A percentile compares a stretch with the other conserved stretches of the same genome.
Evolutionary conservation across 768 basidiomycete genomes (phyloP).

Genomic region (Tylopilus rubrobrunneus): DNA sequence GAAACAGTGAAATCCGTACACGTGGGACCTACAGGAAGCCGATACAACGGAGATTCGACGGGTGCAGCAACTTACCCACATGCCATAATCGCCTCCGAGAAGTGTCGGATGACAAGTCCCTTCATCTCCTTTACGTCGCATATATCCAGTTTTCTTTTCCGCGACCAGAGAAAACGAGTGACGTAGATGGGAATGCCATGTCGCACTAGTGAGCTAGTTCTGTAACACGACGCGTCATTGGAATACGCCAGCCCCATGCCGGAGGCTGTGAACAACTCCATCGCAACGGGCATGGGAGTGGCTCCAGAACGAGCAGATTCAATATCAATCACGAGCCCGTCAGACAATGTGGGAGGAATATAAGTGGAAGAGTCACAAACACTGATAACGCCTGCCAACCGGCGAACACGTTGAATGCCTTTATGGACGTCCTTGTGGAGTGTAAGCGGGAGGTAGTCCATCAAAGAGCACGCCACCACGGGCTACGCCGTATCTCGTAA

Average conservation of each 20-base stretch:
- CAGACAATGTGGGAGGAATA: no score
- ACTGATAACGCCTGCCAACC: constrained; percentile 17
- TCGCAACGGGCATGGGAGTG: constrained; percentile 30
- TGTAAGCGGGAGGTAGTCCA: constrained; percentile 30
- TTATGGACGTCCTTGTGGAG: constrained; percentile 24
- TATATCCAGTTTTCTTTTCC: no score
- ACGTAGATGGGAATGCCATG: no score
- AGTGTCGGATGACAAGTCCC: constrained; percentile 30
- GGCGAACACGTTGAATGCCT: constrained; percentile 22
- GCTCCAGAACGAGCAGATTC: constrained; percentile 34
- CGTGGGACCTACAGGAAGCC: constrained; percentile 31
- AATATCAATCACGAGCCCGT: constrained; percentile 4
- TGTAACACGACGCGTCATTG: no score
- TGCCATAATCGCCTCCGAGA: constrained; percentile 39
- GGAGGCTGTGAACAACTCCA: constrained; percentile 30
- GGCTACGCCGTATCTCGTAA: constrained; percentile 25
- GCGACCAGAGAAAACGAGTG: no score
- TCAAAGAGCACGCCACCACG: constrained; percentile 27
- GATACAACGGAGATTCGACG: background rate
- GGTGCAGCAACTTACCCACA: background rate
- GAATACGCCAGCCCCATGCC: constrained; percentile 13
- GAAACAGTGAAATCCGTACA: constrained; percentile 10
- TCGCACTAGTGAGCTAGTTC: no score
- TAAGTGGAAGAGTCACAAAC: constrained; percentile 7
- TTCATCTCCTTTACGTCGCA: constrained; percentile 31